Percentiles rank a stretch among this genome's conserved stretches.
Evolutionary conservation across 306 rosid species (phyloP).

Genomic region (Castanea sativa): DNA sequence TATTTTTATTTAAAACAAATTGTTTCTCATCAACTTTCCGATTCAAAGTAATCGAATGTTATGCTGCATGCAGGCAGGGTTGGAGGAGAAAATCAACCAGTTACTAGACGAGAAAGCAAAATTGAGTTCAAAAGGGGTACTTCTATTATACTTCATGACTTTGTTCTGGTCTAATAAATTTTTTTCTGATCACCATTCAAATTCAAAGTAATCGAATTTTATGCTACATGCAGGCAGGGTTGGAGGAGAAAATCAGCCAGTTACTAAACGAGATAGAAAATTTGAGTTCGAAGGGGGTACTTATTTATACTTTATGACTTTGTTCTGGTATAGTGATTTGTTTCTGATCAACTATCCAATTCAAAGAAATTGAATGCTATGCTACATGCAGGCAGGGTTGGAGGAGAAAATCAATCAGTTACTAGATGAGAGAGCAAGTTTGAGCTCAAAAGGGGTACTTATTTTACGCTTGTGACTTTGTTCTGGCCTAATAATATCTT

Average conservation of each 20-base stretch:
- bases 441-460: slow-evolving; percentile 39
- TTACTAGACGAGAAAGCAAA: slow-evolving; percentile 43
- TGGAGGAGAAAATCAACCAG: slow-evolving; percentile 40
- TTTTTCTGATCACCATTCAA: not conserved
- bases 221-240: slow-evolving; percentile 43
- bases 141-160: slow-evolving; percentile 9
- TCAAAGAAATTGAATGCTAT: slow-evolving; percentile 20
- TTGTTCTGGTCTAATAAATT: not conserved
- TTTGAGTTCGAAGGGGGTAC: slow-evolving; percentile 43
- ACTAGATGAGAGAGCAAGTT: slow-evolving; percentile 43
- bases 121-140: slow-evolving; percentile 43
- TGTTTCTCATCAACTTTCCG: not conserved
- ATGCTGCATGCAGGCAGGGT: slow-evolving; percentile 44
- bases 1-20: not conserved
- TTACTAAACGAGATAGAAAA: slow-evolving; percentile 42
- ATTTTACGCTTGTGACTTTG: slow-evolving; percentile 16
- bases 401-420: slow-evolving; percentile 42
- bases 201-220: slow-evolving; percentile 17
- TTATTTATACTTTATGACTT: slow-evolving; percentile 9
- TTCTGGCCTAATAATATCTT: not conserved
- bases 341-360: not conserved
- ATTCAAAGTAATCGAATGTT: slow-evolving; percentile 17
- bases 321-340: not conserved
- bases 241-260: slow-evolving; percentile 40
- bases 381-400: slow-evolving; percentile 48